phyloP scores from a whole-genome alignment of 768 basidiomycete genomes.

The Pleurotus giganteus region DNA sequence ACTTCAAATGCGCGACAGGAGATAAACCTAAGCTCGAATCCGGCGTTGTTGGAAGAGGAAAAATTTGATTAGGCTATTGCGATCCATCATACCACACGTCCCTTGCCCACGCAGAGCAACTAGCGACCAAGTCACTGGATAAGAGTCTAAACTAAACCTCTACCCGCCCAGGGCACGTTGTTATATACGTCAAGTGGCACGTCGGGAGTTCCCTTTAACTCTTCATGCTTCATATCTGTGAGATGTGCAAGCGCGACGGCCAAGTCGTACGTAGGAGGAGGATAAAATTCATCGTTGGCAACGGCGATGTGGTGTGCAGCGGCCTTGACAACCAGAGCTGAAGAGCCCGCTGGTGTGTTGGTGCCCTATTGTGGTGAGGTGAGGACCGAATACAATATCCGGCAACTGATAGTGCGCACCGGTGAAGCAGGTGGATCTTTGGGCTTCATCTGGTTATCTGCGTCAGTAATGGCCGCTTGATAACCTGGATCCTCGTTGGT shows the following conservation, averaged over 20 bases:
- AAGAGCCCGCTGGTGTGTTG: not conserved
- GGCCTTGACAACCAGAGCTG: not conserved
- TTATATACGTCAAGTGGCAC: not conserved
- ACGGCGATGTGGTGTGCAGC: not conserved
- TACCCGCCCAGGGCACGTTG: too few relatives aligned
- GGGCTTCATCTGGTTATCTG: not conserved
- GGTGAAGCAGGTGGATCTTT: not conserved
- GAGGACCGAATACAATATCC: not conserved
- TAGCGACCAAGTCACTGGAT: too few relatives aligned
- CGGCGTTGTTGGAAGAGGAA: too few relatives aligned
- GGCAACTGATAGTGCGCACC: not conserved
- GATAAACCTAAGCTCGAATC: too few relatives aligned
- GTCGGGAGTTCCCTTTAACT: too few relatives aligned
- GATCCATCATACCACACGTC: too few relatives aligned
- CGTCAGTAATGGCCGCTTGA: slow-evolving; percentile 3
- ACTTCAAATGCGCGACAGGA: too few relatives aligned
- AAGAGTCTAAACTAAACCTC: too few relatives aligned
- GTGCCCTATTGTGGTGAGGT: not conserved
- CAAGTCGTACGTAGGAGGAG: slow-evolving; percentile 5
- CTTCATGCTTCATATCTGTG: not conserved
- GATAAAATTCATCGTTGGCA: slow-evolving; percentile 4
- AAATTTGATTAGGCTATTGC: too few relatives aligned
- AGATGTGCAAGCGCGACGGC: not conserved
- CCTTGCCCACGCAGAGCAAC: too few relatives aligned
- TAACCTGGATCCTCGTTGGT: not conserved